phyloP scores from a whole-genome alignment of 1,284 basidiomycete genomes.

The Uromyces viciae-fabae region DNA sequence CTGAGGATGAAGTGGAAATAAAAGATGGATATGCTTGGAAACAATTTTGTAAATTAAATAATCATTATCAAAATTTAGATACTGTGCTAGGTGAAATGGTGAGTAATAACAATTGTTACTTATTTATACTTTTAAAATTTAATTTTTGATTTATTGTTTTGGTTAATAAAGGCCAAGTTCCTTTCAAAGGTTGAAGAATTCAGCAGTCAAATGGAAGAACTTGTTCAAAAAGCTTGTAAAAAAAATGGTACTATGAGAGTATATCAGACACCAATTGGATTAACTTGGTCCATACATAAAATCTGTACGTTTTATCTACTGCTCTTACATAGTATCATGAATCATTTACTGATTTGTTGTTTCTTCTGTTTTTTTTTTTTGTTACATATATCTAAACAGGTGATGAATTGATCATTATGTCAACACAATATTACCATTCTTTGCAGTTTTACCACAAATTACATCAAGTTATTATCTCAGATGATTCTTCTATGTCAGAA shows the following conservation, averaged over 20 bases:
- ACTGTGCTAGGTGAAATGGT: slow-evolving; percentile 12
- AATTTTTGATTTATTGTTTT: too few relatives aligned
- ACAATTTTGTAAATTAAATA: slow-evolving; percentile 19
- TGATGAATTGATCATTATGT: slow-evolving; percentile 14
- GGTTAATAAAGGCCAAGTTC: slow-evolving; percentile 6
- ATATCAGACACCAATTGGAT: slow-evolving; percentile 9
- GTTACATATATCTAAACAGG: background rate
- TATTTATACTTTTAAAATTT: too few relatives aligned
- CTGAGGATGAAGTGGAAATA: slow-evolving; percentile 1
- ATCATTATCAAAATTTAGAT: background rate
- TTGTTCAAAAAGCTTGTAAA: slow-evolving; percentile 8
- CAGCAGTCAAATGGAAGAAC: slow-evolving; percentile 5
- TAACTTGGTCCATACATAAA: slow-evolving; percentile 27
- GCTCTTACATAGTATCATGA: background rate
- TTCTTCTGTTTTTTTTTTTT: background rate
- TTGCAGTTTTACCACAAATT: slow-evolving; percentile 2
- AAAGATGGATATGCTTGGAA: slow-evolving; percentile 36
- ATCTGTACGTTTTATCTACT: slow-evolving; percentile 5
- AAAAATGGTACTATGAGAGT: background rate
- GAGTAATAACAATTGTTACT: background rate
- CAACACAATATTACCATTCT: background rate
- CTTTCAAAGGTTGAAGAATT: background rate
- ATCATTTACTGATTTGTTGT: background rate
- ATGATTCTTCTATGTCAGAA: background rate
- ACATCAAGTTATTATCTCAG: background rate